These are phyloP conservation scores for Penicillium psychrosexuale DNA, from an alignment of 2,329 filamentous ascomycete species.

Conservation along the genomic window DNA sequence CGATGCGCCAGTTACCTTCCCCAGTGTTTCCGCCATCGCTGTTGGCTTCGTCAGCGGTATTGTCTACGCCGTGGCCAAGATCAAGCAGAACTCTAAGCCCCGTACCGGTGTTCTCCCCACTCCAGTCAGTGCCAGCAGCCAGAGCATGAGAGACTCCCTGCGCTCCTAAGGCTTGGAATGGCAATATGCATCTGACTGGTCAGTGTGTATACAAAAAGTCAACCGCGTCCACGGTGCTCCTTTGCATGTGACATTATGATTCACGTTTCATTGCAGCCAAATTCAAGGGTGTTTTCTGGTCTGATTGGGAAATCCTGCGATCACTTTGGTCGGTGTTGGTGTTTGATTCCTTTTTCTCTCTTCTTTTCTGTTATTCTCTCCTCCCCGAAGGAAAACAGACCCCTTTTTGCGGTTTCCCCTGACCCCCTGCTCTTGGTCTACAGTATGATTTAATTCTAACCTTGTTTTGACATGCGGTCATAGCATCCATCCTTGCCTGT, in stretches of 20 bases:
- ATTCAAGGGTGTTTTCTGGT: conserved; percentile 9
- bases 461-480: conserved; percentile 12
- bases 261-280: conserved; percentile 28
- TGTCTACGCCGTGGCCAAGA: conserved; percentile 83
- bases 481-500: conserved; percentile 15
- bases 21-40: conserved; percentile 84
- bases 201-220: conserved; percentile 8
- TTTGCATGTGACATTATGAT: conserved; percentile 30
- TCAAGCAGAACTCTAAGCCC: conserved; percentile 68
- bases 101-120: conserved; percentile 67
- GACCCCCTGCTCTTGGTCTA: conserved; percentile 8
- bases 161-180: conserved; percentile 54
- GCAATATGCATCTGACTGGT: conserved; percentile 10
- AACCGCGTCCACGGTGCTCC: conserved; percentile 6
- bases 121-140: conserved; percentile 82
- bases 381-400: neutral
- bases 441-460: conserved; percentile 24
- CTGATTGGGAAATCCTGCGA: conserved; percentile 15
- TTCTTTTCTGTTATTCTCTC: conserved; percentile 5
- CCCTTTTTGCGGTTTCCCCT: neutral
- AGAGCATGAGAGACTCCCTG: conserved; percentile 82
- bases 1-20: conserved; percentile 85
- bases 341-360: conserved; percentile 18
- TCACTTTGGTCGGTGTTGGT: conserved; percentile 26
- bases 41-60: conserved; percentile 90